phyloP scores from a whole-genome alignment of 140 eudicot species.

The Erigeron philadelphicus region DNA sequence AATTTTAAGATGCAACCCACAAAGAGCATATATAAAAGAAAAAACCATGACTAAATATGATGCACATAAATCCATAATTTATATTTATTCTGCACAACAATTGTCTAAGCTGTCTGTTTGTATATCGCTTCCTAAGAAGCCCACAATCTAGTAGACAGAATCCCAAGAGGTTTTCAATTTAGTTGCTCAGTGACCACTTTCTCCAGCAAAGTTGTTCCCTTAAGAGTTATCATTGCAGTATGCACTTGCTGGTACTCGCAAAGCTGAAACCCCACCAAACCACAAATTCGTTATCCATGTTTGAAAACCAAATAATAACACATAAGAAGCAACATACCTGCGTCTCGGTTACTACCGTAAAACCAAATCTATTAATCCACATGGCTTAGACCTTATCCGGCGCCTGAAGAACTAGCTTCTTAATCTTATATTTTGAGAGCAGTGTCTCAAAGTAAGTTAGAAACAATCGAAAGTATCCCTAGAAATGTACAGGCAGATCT shows the following conservation, averaged over 20 bases:
- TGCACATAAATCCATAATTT: too few species aligned
- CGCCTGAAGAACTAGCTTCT: slow-evolving; percentile 70
- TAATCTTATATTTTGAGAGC: slow-evolving; percentile 21
- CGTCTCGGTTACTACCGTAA: slow-evolving; percentile 34
- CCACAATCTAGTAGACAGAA: not conserved
- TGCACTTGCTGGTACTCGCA: slow-evolving; percentile 34
- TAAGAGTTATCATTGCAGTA: slow-evolving; percentile 58
- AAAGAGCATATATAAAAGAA: too few species aligned
- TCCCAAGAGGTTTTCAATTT: not conserved
- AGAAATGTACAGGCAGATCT: not conserved
- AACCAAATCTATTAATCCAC: slow-evolving; percentile 69
- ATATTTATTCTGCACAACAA: too few species aligned
- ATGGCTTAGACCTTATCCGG: slow-evolving; percentile 54
- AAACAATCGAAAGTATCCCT: not conserved
- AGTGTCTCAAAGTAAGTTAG: not conserved
- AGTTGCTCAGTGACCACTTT: slow-evolving; percentile 33
- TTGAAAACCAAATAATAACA: slow-evolving; percentile 2
- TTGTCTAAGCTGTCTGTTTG: too few species aligned
- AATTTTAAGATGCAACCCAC: not conserved
- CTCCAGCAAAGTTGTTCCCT: slow-evolving; percentile 62
- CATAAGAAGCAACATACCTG: slow-evolving; percentile 36
- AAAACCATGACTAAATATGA: too few species aligned
- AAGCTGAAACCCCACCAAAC: slow-evolving; percentile 42
- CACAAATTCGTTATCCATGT: slow-evolving; percentile 13
- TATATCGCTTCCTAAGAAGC: too few species aligned